Evolutionary conservation across 257 asterid species (phyloP).

Genomic region (Fraxinus anomala): DNA sequence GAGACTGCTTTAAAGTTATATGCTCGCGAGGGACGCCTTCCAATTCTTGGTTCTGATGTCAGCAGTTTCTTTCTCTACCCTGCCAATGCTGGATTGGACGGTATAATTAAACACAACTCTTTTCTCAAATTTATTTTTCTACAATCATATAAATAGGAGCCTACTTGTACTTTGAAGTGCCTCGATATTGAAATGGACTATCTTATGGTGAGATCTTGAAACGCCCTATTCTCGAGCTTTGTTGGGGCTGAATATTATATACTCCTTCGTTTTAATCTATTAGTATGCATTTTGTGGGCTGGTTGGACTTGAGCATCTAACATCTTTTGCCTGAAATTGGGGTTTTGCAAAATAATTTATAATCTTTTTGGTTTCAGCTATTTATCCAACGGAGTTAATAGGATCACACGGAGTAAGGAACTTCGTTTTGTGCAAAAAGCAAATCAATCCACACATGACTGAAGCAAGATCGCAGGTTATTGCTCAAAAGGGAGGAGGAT

Average conservation of each 20-base stretch:
- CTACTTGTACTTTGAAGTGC: too few relatives aligned
- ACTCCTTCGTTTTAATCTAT: too few relatives aligned
- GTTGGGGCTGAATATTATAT: too few relatives aligned
- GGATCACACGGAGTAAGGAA: slow-evolving; percentile 53
- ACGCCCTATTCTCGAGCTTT: too few relatives aligned
- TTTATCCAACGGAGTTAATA: slow-evolving; percentile 41
- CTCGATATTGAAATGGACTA: too few relatives aligned
- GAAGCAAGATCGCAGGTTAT: slow-evolving; percentile 33
- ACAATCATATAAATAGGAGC: too few relatives aligned
- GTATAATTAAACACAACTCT: slow-evolving; percentile 20
- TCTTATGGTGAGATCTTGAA: too few relatives aligned
- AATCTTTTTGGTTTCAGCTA: slow-evolving; percentile 38
- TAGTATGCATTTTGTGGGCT: too few relatives aligned
- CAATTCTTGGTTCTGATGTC: slow-evolving; percentile 46
- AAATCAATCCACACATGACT: slow-evolving; percentile 26
- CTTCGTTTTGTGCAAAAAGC: slow-evolving; percentile 57
- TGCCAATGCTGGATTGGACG: slow-evolving; percentile 41
- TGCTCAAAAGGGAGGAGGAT: slow-evolving; percentile 30
- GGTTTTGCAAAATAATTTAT: not conserved
- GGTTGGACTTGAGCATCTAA: too few relatives aligned
- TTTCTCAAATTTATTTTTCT: too few relatives aligned
- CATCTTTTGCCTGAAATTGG: not conserved
- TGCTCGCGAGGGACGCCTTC: slow-evolving; percentile 57
- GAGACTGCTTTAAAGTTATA: slow-evolving; percentile 45
- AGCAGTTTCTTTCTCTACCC: slow-evolving; percentile 48